Evolutionary conservation across 2,329 filamentous ascomycete species (phyloP).

Genomic region (Berkeleyomyces rouxiae): DNA sequence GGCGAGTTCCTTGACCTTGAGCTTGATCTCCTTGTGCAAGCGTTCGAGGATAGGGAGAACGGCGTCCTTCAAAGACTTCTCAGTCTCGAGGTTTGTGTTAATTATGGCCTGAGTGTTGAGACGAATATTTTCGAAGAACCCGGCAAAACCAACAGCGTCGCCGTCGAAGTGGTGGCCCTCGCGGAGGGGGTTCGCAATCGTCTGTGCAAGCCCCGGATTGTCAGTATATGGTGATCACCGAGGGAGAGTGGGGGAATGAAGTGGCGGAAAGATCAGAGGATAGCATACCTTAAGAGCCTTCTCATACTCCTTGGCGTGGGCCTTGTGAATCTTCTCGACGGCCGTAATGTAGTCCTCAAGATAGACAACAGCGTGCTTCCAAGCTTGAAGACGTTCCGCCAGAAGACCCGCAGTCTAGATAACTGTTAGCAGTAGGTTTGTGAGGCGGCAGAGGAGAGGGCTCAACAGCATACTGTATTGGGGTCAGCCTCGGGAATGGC

Average conservation of each 20-base stretch:
- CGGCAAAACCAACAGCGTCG: conserved; percentile 68
- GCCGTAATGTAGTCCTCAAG: conserved; percentile 78
- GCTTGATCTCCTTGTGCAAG: conserved; percentile 90
- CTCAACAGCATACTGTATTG: conserved; percentile 31
- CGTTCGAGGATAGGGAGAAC: conserved; percentile 80
- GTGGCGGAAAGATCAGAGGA: conserved; percentile 19
- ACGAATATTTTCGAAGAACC: conserved; percentile 87
- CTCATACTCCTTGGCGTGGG: conserved; percentile 87
- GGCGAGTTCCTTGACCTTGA: conserved; percentile 79
- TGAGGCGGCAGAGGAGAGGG: neutral
- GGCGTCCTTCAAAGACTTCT: conserved; percentile 72
- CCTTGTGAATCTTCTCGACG: conserved; percentile 72
- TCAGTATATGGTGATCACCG: conserved; percentile 6
- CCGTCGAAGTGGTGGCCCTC: conserved; percentile 92
- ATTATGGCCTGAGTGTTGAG: conserved; percentile 82
- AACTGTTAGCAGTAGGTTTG: neutral
- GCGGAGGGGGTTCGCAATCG: conserved; percentile 67
- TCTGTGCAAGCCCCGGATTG: conserved; percentile 30
- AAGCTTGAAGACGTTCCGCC: conserved; percentile 74
- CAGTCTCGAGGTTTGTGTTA: conserved; percentile 79
- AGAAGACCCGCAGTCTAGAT: conserved; percentile 60
- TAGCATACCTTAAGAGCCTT: conserved; percentile 60
- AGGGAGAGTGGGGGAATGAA: neutral
- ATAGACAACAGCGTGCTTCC: conserved; percentile 87
- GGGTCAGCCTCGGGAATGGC: conserved; percentile 42